These are phyloP conservation scores for Uronychia binucleata DNA, from an alignment of 73 alveolate genomes.

Conservation along the genomic window DNA sequence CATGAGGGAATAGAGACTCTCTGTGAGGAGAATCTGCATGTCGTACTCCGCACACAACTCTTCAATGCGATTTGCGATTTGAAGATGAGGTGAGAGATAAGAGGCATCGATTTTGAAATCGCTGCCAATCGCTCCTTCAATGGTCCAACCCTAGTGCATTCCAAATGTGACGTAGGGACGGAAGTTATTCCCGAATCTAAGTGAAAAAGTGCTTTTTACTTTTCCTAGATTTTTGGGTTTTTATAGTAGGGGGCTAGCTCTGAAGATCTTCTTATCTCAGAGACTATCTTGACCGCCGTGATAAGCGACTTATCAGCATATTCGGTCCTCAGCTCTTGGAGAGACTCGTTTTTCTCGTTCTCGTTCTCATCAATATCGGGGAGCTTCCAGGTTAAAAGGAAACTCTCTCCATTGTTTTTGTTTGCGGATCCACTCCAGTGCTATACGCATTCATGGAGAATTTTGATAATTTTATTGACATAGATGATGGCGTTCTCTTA, in stretches of 20 bases:
- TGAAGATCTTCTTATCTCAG: slow-evolving; percentile 68
- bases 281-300: slow-evolving; percentile 67
- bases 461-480: slow-evolving; percentile 62
- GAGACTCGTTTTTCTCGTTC: slow-evolving; percentile 60
- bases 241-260: slow-evolving; percentile 52
- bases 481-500: slow-evolving; percentile 65
- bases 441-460: slow-evolving; percentile 61
- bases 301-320: slow-evolving; percentile 70
- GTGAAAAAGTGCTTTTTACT: background rate
- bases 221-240: slow-evolving; percentile 50
- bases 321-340: slow-evolving; percentile 68
- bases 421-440: slow-evolving; percentile 72
- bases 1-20: slow-evolving; percentile 62
- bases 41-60: slow-evolving; percentile 66
- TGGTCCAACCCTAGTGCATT: slow-evolving; percentile 92
- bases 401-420: slow-evolving; percentile 65
- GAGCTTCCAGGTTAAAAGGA: slow-evolving; percentile 67
- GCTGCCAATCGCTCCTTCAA: slow-evolving; percentile 96
- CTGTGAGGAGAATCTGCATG: slow-evolving; percentile 62
- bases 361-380: slow-evolving; percentile 71
- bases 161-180: slow-evolving; percentile 80
- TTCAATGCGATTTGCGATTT: slow-evolving; percentile 77
- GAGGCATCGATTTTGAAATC: slow-evolving; percentile 92
- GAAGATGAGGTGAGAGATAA: slow-evolving; percentile 81
- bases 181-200: slow-evolving; percentile 39